phyloP scores from a whole-genome alignment of 257 asterid species.

The Mentha longifolia region DNA sequence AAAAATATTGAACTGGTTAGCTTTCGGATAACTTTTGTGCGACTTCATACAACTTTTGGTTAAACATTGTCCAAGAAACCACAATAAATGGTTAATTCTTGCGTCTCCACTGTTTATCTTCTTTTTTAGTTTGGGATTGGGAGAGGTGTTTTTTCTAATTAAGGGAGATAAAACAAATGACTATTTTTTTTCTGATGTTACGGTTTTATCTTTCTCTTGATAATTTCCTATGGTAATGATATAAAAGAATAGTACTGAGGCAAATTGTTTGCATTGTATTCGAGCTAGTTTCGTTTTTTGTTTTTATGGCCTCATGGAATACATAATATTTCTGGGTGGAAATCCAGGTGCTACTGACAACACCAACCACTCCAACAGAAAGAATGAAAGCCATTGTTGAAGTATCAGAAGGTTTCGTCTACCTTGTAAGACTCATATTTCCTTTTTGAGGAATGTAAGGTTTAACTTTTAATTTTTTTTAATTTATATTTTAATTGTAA shows the following conservation, averaged over 20 bases:
- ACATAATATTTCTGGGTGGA: background rate
- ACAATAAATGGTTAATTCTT: constrained; percentile 4
- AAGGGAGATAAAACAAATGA: background rate
- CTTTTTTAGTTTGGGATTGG: background rate
- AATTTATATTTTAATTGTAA: no score
- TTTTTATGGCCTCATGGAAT: background rate
- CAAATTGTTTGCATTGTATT: background rate
- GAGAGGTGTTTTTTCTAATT: background rate
- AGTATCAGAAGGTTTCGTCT: constrained; percentile 84
- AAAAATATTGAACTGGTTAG: constrained; percentile 80
- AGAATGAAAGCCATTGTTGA: constrained; percentile 84
- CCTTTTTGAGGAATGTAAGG: background rate
- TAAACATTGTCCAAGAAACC: background rate
- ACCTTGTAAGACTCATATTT: constrained; percentile 65
- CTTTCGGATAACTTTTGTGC: constrained; percentile 19
- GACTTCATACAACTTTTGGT: constrained; percentile 9
- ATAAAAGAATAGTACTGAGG: background rate
- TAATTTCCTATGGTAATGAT: background rate
- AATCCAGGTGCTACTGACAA: constrained; percentile 79
- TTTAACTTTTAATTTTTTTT: background rate
- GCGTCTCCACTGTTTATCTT: background rate
- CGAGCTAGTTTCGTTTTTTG: background rate
- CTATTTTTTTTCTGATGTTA: background rate
- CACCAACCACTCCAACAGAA: constrained; percentile 78
- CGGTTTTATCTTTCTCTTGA: constrained; percentile 11